Evolutionary conservation across 768 basidiomycete genomes (phyloP).

Genomic region (Suillus discolor): DNA sequence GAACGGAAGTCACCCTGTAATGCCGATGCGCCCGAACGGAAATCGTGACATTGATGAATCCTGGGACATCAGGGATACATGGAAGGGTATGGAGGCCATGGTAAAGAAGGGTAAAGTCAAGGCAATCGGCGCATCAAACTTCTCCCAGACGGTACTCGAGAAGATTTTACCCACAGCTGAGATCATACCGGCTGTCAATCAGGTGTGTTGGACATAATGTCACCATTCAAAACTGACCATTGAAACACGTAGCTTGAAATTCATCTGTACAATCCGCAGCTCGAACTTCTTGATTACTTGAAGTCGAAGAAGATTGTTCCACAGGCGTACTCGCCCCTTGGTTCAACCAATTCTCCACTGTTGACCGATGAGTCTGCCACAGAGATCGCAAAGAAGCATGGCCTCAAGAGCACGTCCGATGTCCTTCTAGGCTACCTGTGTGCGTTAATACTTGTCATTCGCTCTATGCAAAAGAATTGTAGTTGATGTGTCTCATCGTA

Average conservation of each 20-base stretch:
- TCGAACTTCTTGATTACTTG: constrained; percentile 63
- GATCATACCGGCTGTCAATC: constrained; percentile 73
- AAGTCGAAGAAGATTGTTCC: constrained; percentile 67
- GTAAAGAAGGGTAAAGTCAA: constrained; percentile 68
- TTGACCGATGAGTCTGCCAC: constrained; percentile 61
- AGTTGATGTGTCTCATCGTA: constrained; percentile 25
- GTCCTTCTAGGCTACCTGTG: constrained; percentile 65
- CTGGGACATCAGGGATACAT: constrained; percentile 73
- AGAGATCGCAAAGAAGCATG: constrained; percentile 61
- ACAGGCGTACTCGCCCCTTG: constrained; percentile 83
- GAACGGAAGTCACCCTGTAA: constrained; percentile 59
- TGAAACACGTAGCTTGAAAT: constrained; percentile 58
- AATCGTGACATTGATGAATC: constrained; percentile 66
- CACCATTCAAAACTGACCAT: background rate
- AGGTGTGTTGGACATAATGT: constrained; percentile 42
- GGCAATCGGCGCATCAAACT: constrained; percentile 78
- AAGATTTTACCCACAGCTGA: constrained; percentile 67
- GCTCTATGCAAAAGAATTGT: constrained; percentile 5
- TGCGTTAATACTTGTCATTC: constrained; percentile 32
- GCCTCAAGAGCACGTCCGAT: constrained; percentile 50
- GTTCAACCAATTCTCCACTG: constrained; percentile 66
- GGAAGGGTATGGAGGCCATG: constrained; percentile 82
- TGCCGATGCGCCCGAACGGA: constrained; percentile 64
- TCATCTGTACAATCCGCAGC: constrained; percentile 77
- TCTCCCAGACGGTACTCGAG: constrained; percentile 66